phyloP scores from a whole-genome alignment of 805 yeast species.

The Candida coquimbonensis region DNA sequence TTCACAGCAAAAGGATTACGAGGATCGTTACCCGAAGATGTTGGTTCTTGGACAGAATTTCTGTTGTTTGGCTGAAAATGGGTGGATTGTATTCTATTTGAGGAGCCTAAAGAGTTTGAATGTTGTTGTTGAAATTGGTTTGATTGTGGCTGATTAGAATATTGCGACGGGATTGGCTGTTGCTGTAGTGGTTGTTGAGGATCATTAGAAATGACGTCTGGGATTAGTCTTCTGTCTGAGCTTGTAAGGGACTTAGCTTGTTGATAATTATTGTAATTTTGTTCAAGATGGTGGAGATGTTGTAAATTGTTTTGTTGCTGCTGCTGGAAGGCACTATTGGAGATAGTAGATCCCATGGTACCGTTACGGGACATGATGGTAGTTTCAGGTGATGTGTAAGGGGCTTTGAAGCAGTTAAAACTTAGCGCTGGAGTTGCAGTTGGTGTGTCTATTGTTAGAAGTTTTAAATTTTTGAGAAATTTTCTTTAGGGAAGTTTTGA shows the following conservation, averaged over 20 bases:
- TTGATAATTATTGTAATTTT: conserved; percentile 30
- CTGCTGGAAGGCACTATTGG: conserved; percentile 36
- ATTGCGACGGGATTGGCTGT: neutral
- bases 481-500: too few relatives aligned
- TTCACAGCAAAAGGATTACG: conserved; percentile 41
- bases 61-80: conserved; percentile 6
- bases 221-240: conserved; percentile 22
- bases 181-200: conserved; percentile 6
- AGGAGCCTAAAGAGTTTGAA: conserved; percentile 3
- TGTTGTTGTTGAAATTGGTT: conserved; percentile 7
- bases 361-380: conserved; percentile 27
- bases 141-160: neutral
- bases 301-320: conserved; percentile 36
- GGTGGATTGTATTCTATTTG: conserved; percentile 2
- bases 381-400: neutral
- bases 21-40: conserved; percentile 26
- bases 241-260: conserved; percentile 38
- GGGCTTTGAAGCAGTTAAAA: too few relatives aligned
- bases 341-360: conserved; percentile 29
- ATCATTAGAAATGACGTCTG: conserved; percentile 4
- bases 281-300: conserved; percentile 38
- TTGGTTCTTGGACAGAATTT: neutral
- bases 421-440: too few relatives aligned
- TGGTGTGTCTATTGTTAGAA: neutral
- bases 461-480: neutral